Evolutionary conservation across 2,329 filamentous ascomycete species (phyloP), one percentile per base, ranked within the genome.

Genomic region (Trichophyton verrucosum): DNA sequence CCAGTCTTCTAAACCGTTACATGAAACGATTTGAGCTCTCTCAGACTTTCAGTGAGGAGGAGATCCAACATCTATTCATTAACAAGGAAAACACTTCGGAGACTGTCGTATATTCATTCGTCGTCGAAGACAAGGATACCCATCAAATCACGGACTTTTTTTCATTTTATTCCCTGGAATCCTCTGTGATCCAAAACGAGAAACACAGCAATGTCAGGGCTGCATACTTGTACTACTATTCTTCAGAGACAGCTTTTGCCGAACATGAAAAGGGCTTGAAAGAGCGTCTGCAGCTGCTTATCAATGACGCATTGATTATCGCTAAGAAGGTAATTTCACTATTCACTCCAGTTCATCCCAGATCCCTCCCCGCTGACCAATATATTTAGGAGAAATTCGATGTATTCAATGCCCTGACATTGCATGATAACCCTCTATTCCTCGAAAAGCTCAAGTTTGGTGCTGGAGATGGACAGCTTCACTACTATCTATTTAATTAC

Each of bases 401-500:
- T 72, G 94, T 99, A 62, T 95, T 97, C 80, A 99, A 99, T 70
- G 92, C 91, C 0, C 81, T 99, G 60, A 95, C 91, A 0, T 81
- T 96, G 44, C 86, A 96, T 75, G 92, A 99, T 74, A 99, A 99
- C 73, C 87, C 85, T 0, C 81, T 97, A 20, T 97, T 99, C 82
- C 80, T 99, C 4, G 86, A 92, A 71, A 82, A 96, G 66, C 89
- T 96, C 71, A 95, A 95, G 74, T 99, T 96, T 69, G 94, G 92
- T 51, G 86, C 88, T 3, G 94, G 94, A 36, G 94, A 99, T 72
- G 94, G 94, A 55, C 90, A 94, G 73, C 80, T 99, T 68, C 91
- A 99, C 75, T 99, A 91, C 77, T 99, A 99, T 74, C 80, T 99
- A 36, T 99, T 95, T 81, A 99, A 99, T 76, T 99, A 96, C 79